Evolutionary conservation across 75 land plant species (phyloP).

Genomic region (Pinus taeda): DNA sequence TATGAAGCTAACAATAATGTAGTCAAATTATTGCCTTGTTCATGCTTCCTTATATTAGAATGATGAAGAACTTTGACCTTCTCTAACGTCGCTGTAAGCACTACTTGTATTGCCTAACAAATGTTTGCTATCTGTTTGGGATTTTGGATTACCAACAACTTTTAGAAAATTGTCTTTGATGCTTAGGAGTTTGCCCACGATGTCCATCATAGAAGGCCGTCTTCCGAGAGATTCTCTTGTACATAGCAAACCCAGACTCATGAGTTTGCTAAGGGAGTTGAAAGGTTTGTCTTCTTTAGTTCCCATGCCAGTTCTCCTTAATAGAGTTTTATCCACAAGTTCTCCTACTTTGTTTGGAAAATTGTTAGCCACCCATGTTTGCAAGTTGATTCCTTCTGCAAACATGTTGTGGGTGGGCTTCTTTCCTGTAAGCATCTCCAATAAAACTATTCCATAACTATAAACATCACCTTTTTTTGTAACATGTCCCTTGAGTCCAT

Average conservation of each 20-base stretch:
- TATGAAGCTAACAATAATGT: not conserved
- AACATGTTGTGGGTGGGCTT: not conserved
- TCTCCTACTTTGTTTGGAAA: not conserved
- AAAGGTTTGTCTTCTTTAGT: not conserved
- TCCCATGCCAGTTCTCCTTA: not conserved
- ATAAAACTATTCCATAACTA: slow-evolving; percentile 1
- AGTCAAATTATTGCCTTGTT: not conserved
- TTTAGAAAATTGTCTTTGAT: not conserved
- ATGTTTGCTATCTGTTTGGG: not conserved
- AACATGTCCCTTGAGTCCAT: not conserved
- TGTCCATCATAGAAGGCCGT: slow-evolving; percentile 21
- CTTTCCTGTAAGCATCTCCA: not conserved
- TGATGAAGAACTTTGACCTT: not conserved
- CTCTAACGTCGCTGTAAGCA: not conserved
- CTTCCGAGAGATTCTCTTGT: slow-evolving; percentile 10
- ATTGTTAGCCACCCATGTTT: not conserved
- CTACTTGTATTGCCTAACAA: not conserved
- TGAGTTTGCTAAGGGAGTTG: not conserved
- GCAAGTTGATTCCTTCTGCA: not conserved
- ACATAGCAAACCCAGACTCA: not conserved
- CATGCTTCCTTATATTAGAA: not conserved
- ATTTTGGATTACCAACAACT: not conserved
- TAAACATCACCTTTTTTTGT: slow-evolving; percentile 1
- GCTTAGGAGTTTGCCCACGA: slow-evolving; percentile 9
- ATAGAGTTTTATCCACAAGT: not conserved